Percentiles rank a stretch among this genome's conserved stretches.
These are phyloP conservation scores for Tulasnella sp. DNA, from an alignment of 768 basidiomycete genomes.

Conservation along the genomic window DNA sequence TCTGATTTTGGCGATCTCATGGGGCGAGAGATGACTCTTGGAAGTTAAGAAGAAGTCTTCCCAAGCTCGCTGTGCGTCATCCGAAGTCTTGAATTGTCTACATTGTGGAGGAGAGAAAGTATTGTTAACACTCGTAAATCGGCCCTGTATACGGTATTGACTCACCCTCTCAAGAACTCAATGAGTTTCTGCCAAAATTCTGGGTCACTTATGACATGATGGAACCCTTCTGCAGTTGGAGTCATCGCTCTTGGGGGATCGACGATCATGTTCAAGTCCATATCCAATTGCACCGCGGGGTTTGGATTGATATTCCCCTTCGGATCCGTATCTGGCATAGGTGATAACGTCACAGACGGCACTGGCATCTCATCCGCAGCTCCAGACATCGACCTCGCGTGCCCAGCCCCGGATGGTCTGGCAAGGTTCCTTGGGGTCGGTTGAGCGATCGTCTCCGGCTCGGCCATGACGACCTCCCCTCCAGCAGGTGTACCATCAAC, in stretches of 20 bases:
- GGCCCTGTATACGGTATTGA: constrained; percentile 3
- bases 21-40: constrained; percentile 69
- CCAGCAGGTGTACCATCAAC: neutral
- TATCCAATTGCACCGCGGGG: constrained; percentile 19
- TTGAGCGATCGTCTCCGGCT: constrained; percentile 4
- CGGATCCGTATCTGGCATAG: constrained; percentile 44
- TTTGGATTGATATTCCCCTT: neutral
- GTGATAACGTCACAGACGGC: constrained; percentile 69
- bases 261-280: constrained; percentile 52
- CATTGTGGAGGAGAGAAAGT: no score
- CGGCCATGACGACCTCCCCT: constrained; percentile 1
- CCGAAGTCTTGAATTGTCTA: constrained; percentile 48
- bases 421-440: constrained; percentile 2
- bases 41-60: constrained; percentile 78
- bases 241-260: constrained; percentile 32
- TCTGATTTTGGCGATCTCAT: constrained; percentile 85
- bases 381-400: constrained; percentile 24
- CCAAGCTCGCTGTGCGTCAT: constrained; percentile 63
- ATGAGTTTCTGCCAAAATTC: constrained; percentile 69
- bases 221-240: constrained; percentile 38
- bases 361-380: constrained; percentile 48
- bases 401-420: neutral
- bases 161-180: constrained; percentile 48
- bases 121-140: constrained; percentile 28
- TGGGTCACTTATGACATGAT: constrained; percentile 59